Percentiles rank a stretch among this genome's conserved stretches.
These are phyloP conservation scores for Rhodotorula diobovata DNA, from an alignment of 768 basidiomycete species.

Conservation along the genomic window DNA sequence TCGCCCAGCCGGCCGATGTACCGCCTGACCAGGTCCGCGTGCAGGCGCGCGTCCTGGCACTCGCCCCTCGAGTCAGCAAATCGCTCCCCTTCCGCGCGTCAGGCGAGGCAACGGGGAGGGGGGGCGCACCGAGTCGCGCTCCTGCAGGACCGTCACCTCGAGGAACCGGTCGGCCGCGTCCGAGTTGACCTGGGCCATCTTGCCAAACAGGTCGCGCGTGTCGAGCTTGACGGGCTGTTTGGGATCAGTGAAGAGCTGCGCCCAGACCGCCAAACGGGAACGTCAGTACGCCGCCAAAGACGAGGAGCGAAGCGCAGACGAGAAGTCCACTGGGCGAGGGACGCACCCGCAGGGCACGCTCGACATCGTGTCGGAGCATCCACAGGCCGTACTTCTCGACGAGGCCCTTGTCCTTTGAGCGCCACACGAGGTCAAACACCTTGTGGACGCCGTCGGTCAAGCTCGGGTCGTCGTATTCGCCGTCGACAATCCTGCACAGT, in stretches of 20 bases:
- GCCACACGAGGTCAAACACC: constrained; percentile 34
- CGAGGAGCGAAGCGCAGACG: not conserved
- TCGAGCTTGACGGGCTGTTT: constrained; percentile 36
- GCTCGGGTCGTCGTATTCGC: constrained; percentile 1
- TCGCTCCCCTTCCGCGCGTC: too few species aligned
- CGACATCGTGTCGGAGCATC: constrained; percentile 28
- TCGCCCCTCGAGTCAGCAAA: not conserved
- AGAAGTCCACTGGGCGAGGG: not conserved
- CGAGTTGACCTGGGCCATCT: constrained; percentile 24
- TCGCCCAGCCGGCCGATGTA: constrained; percentile 28
- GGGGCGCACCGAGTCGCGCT: constrained; percentile 25
- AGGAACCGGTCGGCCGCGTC: constrained; percentile 36
- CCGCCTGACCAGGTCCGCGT: constrained; percentile 38
- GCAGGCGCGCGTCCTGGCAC: constrained; percentile 21
- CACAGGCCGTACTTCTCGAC: constrained; percentile 37
- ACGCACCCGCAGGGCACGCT: constrained; percentile 29
- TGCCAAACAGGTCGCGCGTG: constrained; percentile 30
- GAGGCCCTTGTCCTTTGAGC: constrained; percentile 15
- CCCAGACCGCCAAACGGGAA: not conserved
- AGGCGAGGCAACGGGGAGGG: not conserved
- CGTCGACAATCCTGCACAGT: not conserved
- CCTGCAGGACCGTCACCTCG: constrained; percentile 32
- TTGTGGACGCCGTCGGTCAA: constrained; percentile 2
- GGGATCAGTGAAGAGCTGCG: constrained; percentile 37
- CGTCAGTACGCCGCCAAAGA: not conserved